These are phyloP conservation scores for Lobosporangium transversale DNA, from an alignment of 192 early-diverging fungal species.

Conservation along the genomic window DNA sequence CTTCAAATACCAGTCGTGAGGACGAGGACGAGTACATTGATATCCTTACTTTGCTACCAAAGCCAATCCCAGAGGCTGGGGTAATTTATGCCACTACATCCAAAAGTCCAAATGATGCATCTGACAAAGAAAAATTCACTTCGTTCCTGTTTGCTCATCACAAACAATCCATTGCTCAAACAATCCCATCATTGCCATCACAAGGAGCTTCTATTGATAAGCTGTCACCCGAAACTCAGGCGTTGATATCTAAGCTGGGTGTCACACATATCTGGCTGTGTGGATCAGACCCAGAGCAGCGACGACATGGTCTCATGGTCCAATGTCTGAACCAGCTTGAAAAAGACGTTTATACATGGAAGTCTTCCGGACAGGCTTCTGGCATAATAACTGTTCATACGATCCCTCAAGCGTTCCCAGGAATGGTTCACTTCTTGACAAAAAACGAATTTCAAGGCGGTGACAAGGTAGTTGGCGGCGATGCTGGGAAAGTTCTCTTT, in stretches of 20 bases:
- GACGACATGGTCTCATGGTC: slow-evolving; percentile 31
- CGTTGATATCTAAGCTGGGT: slow-evolving; percentile 9
- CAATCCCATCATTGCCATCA: slow-evolving; percentile 4
- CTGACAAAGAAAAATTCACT: slow-evolving; percentile 28
- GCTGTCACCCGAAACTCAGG: slow-evolving; percentile 10
- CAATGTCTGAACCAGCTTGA: slow-evolving; percentile 27
- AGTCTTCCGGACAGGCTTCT: slow-evolving; percentile 32
- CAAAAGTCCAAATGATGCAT: not conserved
- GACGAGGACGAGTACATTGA: slow-evolving; percentile 19
- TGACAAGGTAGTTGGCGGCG: slow-evolving; percentile 21
- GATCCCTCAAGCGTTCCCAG: slow-evolving; percentile 39
- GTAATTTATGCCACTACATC: slow-evolving; percentile 33
- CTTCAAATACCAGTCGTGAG: not conserved
- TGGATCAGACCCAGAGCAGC: slow-evolving; percentile 38
- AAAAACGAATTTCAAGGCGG: slow-evolving; percentile 44
- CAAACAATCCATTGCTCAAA: slow-evolving; percentile 18
- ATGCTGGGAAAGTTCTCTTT: slow-evolving; percentile 33
- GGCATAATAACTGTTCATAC: slow-evolving; percentile 40
- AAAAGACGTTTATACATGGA: slow-evolving; percentile 33
- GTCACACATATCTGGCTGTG: slow-evolving; percentile 51
- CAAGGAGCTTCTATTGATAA: not conserved
- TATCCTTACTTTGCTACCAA: slow-evolving; percentile 17
- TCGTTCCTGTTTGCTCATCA: slow-evolving; percentile 40
- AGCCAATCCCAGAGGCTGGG: slow-evolving; percentile 22
- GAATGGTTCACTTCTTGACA: slow-evolving; percentile 44